Conservation (phyloP, 169 alveolate species). For the Theileria sp. region DNA sequence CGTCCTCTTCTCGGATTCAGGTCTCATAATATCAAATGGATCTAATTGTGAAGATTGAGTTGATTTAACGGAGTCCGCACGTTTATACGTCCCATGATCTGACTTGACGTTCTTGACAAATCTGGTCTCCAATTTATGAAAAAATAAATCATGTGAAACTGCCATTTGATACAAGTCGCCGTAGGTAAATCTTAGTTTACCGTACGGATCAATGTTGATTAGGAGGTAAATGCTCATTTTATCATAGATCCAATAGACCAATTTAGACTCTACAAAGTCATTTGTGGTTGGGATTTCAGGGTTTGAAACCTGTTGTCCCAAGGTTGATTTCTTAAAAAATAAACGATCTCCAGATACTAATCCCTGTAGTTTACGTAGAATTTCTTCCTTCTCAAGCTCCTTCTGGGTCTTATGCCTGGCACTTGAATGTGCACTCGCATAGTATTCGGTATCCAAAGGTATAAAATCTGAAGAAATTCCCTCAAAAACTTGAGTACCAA, state of each 20-base stretch:
- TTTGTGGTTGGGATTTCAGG: slow-evolving; percentile 4
- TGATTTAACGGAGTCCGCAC: not conserved
- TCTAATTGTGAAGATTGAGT: not conserved
- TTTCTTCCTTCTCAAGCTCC: slow-evolving; percentile 59
- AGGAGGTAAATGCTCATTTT: slow-evolving; percentile 29
- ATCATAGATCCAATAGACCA: slow-evolving; percentile 40
- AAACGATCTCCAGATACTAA: slow-evolving; percentile 50
- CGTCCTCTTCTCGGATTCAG: not conserved
- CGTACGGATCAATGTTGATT: slow-evolving; percentile 40
- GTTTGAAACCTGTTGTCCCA: slow-evolving; percentile 10
- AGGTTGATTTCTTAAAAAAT: slow-evolving; percentile 29
- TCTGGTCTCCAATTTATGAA: slow-evolving; percentile 46
- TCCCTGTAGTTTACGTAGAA: slow-evolving; percentile 45
- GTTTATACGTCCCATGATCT: not conserved
- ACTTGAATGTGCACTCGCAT: not conserved
- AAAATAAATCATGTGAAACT: slow-evolving; percentile 25
- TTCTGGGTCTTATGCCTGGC: slow-evolving; percentile 20
- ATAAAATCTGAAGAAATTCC: not conserved
- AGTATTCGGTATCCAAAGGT: not conserved
- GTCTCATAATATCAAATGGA: not conserved
- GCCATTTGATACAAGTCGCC: slow-evolving; percentile 62
- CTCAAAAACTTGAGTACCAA: not conserved
- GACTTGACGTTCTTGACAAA: not conserved
- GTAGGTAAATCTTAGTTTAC: slow-evolving; percentile 35
- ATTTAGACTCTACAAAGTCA: slow-evolving; percentile 51